Base-by-base conservation (phyloP, 176 grass and related monocot species). In the Rhynchospora pubera region DNA sequence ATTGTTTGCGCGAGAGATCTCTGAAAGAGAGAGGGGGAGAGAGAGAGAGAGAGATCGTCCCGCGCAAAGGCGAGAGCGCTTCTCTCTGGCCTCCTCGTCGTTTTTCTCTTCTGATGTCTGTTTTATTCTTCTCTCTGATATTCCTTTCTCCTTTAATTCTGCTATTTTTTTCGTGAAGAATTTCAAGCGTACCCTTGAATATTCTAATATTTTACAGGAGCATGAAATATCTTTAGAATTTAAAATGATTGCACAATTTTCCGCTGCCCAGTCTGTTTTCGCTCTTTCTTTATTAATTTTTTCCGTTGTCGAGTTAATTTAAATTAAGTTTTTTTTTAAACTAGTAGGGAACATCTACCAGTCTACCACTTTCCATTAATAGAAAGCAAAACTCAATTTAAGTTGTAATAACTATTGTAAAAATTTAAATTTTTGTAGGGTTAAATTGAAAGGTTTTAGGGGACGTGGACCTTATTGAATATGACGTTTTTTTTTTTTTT, bases 1-100 rank as follows among this genome's bases (percentile, higher is more conserved):
- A 68, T 57, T 81, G 69, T 68, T 24, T 50, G 46, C 65, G 13
- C 44, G 26, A 87, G 79, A 26, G 64, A 43, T 82, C 57, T 66
- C 1, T 9, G 19, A 13, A 3, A 63, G 79, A 16, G 65, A 81
- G 79, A 81, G 62, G 46, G 2, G 9, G 19, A 13, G 6, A n/a
- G n/a, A n/a, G n/a, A n/a, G n/a, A 63, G 79, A 16, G 65, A 81
- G 79, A 81, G 62, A 62, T 82, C 34, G 79, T 65, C 79, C 79
- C 79, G 59, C 79, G 79, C 79, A 26, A 51, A 65, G 22, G 26
- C 24, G 47, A 55, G 44, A 48, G 42, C 30, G 79, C 57, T 81
- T 43, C 44, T 12, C 43, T 81, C 48, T 55, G 28, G 45, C 48
- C 57, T 79, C 9, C 11, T 16, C 62, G 22, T 82, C 59, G 45